Percentiles rank a stretch among this genome's conserved stretches.
Conservation (phyloP, 192 early-diverging fungal species). For the Rhizoclosmatium globosum region DNA sequence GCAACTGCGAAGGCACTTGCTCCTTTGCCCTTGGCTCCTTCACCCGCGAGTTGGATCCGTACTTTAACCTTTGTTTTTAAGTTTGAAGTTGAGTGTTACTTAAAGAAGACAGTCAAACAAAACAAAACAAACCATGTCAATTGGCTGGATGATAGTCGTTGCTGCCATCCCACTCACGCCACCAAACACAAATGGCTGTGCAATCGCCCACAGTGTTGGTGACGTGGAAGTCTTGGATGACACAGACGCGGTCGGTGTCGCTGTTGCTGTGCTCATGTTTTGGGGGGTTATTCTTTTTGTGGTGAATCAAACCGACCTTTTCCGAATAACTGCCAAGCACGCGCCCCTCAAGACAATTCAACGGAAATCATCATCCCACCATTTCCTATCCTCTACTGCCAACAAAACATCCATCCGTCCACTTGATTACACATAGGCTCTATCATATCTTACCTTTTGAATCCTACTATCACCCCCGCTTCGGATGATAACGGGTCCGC, state of each 20-base stretch:
- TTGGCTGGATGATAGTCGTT: slow-evolving; percentile 60
- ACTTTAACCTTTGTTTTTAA: slow-evolving; percentile 51
- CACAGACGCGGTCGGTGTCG: background rate
- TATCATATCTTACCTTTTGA: too few species aligned
- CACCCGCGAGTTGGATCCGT: slow-evolving; percentile 58
- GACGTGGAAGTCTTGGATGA: background rate
- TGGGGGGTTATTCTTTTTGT: too few species aligned
- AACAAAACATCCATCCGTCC: too few species aligned
- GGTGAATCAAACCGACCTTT: too few species aligned
- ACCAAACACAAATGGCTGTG: slow-evolving; percentile 60
- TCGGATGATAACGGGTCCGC: too few species aligned
- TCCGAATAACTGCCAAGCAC: too few species aligned
- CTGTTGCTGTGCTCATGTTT: too few species aligned
- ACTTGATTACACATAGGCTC: too few species aligned
- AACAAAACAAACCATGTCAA: slow-evolving; percentile 52
- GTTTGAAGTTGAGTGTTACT: background rate
- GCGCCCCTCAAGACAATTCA: too few species aligned
- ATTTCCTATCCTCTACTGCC: too few species aligned
- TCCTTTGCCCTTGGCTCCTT: slow-evolving; percentile 40
- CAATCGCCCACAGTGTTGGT: slow-evolving; percentile 41
- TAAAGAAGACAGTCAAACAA: background rate
- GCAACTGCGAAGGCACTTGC: slow-evolving; percentile 41
- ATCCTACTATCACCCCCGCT: too few species aligned
- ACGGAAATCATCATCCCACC: too few species aligned
- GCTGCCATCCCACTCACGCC: slow-evolving; percentile 58